A percentile compares a stretch with the other conserved stretches of the same genome.
Evolutionary conservation across 345 rosid species (phyloP).

Genomic region (Angophora floribunda): DNA sequence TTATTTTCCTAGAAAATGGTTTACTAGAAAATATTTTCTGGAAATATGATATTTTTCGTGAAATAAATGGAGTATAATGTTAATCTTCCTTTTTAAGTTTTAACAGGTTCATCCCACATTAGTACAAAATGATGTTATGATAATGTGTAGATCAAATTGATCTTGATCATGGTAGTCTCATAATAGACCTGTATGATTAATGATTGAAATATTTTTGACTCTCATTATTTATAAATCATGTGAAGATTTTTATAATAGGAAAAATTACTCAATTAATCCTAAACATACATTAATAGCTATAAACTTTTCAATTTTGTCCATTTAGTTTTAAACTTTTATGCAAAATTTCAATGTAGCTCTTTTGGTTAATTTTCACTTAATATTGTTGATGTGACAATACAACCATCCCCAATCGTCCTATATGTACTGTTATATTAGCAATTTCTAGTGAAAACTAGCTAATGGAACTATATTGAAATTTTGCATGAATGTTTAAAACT

Average conservation of each 20-base stretch:
- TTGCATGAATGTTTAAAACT: not conserved
- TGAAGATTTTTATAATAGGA: not conserved
- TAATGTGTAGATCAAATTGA: not conserved
- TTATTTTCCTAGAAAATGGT: no score
- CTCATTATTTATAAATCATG: not conserved
- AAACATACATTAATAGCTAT: not conserved
- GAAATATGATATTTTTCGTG: no score
- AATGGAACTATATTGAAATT: not conserved
- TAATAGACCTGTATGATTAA: not conserved
- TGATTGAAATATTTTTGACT: not conserved
- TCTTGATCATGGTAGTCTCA: not conserved
- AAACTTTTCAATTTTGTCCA: not conserved
- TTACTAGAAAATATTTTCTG: no score
- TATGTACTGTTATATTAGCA: not conserved
- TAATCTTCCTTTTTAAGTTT: not conserved
- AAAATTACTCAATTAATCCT: not conserved
- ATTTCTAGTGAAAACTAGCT: not conserved
- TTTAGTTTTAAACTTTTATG: not conserved
- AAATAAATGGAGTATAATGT: no score
- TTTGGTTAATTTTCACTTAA: not conserved
- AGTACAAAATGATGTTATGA: not conserved
- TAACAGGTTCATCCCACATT: not conserved
- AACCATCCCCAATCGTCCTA: accelerated
- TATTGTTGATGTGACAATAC: not conserved
- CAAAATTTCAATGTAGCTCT: not conserved